Percentiles rank a stretch among this genome's conserved stretches.
Conservation (phyloP, 345 rosid species). For the Syzygium aqueum region DNA sequence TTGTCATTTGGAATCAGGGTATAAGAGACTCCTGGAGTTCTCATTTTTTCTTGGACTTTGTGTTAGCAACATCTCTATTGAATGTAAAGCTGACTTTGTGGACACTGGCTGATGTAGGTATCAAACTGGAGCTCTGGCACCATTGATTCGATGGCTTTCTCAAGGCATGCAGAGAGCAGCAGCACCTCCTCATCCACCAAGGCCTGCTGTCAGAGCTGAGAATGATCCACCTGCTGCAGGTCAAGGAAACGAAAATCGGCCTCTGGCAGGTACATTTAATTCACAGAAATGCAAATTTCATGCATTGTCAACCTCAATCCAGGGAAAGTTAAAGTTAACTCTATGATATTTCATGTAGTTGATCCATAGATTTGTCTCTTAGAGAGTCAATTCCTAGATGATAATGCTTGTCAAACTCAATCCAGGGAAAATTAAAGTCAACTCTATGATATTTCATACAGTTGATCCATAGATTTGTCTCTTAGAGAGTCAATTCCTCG, state of each 20-base stretch:
- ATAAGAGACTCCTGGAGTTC: not conserved
- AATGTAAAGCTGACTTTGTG: not conserved
- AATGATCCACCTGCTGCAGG: constrained; percentile 57
- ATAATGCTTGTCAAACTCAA: not conserved
- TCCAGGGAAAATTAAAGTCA: not conserved
- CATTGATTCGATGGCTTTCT: constrained; percentile 82
- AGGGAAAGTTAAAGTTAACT: not conserved
- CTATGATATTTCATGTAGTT: not conserved
- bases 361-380: not conserved
- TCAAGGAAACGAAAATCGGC: constrained; percentile 49
- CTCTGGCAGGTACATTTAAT: constrained; percentile 40
- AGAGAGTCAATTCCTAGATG: not conserved
- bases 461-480: not conserved
- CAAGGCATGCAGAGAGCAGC: constrained; percentile 99
- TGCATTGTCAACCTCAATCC: not conserved
- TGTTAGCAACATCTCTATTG: not conserved
- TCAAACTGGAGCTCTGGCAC: constrained; percentile 96
- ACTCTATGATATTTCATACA: not conserved
- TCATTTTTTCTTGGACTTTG: not conserved
- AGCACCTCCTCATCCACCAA: constrained; percentile 67
- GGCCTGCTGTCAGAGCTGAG: constrained; percentile 68
- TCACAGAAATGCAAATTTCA: not conserved
- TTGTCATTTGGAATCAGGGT: not conserved
- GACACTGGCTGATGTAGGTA: constrained; percentile 41
- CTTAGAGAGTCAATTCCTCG: not conserved